phyloP scores from a whole-genome alignment of 1,284 basidiomycete genomes.

The Erythrobasidium hasegawianum region DNA sequence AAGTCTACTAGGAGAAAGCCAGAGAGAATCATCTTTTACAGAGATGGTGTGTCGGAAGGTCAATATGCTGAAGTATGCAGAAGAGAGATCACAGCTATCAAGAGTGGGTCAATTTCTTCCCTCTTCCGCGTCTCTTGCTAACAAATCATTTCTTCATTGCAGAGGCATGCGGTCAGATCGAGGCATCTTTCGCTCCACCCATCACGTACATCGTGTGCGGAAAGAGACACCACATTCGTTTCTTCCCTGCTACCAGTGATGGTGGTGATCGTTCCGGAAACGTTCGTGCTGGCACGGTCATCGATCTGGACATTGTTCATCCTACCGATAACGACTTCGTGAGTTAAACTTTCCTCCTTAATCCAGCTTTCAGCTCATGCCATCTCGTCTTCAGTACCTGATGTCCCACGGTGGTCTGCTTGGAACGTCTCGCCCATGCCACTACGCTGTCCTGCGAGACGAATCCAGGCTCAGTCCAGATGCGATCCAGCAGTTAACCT shows the following conservation, averaged over 20 bases:
- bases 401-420: slow-evolving; percentile 46
- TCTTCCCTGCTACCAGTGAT: slow-evolving; percentile 57
- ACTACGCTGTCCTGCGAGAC: slow-evolving; percentile 63
- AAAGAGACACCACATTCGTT: slow-evolving; percentile 77
- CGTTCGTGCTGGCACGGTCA: slow-evolving; percentile 38
- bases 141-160: slow-evolving; percentile 7
- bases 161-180: slow-evolving; percentile 36
- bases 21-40: slow-evolving; percentile 65
- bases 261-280: slow-evolving; percentile 37
- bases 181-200: slow-evolving; percentile 58
- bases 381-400: too few species aligned
- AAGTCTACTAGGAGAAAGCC: slow-evolving; percentile 56
- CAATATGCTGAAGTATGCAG: slow-evolving; percentile 37
- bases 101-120: slow-evolving; percentile 16
- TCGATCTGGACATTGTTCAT: slow-evolving; percentile 37
- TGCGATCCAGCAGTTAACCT: slow-evolving; percentile 56
- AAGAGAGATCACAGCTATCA: slow-evolving; percentile 34
- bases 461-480: slow-evolving; percentile 58
- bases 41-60: slow-evolving; percentile 42
- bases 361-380: too few species aligned
- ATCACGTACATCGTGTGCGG: slow-evolving; percentile 73
- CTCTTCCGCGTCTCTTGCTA: background rate
- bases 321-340: slow-evolving; percentile 35
- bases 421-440: slow-evolving; percentile 61
- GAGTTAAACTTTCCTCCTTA: slow-evolving; percentile 6